phyloP scores from a whole-genome alignment of 2,329 filamentous ascomycete genomes.

The Alternaria sp. region DNA sequence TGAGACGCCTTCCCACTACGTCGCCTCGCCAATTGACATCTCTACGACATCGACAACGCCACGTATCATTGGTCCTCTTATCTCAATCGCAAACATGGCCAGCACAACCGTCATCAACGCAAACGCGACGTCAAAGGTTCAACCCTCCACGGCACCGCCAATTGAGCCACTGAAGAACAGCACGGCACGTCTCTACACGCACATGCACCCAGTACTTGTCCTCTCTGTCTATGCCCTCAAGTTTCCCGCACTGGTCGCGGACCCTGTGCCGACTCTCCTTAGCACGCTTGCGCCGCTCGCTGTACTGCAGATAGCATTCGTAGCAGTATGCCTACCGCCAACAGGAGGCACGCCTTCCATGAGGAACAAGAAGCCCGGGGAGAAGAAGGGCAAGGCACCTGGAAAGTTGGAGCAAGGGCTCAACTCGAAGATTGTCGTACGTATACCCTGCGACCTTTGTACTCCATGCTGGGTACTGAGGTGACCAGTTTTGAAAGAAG shows the following conservation, averaged over 20 bases:
- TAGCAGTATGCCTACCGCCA: slow-evolving; percentile 66
- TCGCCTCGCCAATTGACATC: background rate
- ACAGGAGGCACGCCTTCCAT: slow-evolving; percentile 52
- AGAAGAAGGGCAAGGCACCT: slow-evolving; percentile 46
- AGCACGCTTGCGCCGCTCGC: slow-evolving; percentile 69
- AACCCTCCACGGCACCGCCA: slow-evolving; percentile 45
- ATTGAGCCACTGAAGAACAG: slow-evolving; percentile 59
- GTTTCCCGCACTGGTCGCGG: slow-evolving; percentile 72
- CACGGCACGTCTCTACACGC: slow-evolving; percentile 65
- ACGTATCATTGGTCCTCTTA: background rate
- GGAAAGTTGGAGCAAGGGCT: slow-evolving; percentile 38
- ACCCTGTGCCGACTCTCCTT: slow-evolving; percentile 72
- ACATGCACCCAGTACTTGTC: slow-evolving; percentile 73
- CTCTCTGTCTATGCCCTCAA: slow-evolving; percentile 69
- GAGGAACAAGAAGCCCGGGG: slow-evolving; percentile 63
- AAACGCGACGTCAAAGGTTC: slow-evolving; percentile 32
- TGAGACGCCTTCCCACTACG: background rate
- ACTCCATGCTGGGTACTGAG: background rate
- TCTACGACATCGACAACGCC: background rate
- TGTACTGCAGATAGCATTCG: slow-evolving; percentile 68
- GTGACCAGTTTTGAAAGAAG: background rate
- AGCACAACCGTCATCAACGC: slow-evolving; percentile 38
- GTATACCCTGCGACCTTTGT: slow-evolving; percentile 23
- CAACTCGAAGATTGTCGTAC: slow-evolving; percentile 54
- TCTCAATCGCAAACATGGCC: slow-evolving; percentile 31